These are phyloP conservation scores for Hypoxylon sp. DNA, from an alignment of 2,329 filamentous ascomycete species.

Conservation along the genomic window DNA sequence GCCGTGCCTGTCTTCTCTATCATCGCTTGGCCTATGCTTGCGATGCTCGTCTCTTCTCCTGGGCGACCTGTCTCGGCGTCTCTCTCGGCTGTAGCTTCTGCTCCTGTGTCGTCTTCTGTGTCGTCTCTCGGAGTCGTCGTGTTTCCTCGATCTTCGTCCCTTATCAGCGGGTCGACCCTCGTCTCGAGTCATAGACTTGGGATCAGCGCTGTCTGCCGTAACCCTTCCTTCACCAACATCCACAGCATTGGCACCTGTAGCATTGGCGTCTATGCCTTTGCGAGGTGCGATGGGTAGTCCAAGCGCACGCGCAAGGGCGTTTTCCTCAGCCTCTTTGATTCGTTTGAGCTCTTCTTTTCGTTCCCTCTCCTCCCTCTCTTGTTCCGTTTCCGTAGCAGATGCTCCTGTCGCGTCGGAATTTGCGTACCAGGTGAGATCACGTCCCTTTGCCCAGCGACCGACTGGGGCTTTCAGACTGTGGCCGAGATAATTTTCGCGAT, in stretches of 20 bases:
- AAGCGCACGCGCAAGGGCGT: slow-evolving; percentile 83
- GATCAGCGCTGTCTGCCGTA: slow-evolving; percentile 24
- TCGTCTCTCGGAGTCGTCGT: slow-evolving; percentile 45
- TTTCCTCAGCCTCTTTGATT: slow-evolving; percentile 91
- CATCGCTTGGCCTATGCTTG: slow-evolving; percentile 49
- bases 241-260: slow-evolving; percentile 72
- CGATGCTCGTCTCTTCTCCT: slow-evolving; percentile 36
- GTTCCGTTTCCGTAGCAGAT: slow-evolving; percentile 62
- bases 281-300: slow-evolving; percentile 76
- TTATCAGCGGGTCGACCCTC: slow-evolving; percentile 33
- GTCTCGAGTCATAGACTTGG: slow-evolving; percentile 22
- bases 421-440: slow-evolving; percentile 71
- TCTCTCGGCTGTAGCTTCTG: slow-evolving; percentile 42
- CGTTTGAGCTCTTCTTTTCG: slow-evolving; percentile 79
- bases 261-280: slow-evolving; percentile 69
- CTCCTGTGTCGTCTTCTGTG: slow-evolving; percentile 48
- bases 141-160: slow-evolving; percentile 37
- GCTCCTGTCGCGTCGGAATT: slow-evolving; percentile 62
- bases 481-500: slow-evolving; percentile 89
- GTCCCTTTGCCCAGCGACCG: slow-evolving; percentile 87
- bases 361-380: slow-evolving; percentile 66
- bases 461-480: slow-evolving; percentile 93
- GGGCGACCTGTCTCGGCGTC: slow-evolving; percentile 42
- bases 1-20: slow-evolving; percentile 55
- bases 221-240: slow-evolving; percentile 58